Evolutionary conservation across 352 stramenopile species (phyloP).

Genomic region (Globisporangium paddicum): DNA sequence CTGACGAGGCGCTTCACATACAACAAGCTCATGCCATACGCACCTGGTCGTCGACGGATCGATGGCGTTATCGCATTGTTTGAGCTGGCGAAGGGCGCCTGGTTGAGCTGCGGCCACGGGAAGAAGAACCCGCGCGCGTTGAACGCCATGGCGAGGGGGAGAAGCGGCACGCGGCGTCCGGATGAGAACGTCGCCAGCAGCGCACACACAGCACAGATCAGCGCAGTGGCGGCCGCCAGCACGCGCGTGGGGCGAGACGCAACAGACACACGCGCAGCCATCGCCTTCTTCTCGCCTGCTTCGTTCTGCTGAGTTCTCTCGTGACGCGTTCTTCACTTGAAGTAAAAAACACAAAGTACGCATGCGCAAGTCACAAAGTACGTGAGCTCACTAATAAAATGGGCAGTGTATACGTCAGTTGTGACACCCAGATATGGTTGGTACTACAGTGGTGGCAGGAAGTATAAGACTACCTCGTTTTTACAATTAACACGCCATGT

Average conservation of each 20-base stretch:
- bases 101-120: not conserved
- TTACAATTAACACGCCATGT: no score
- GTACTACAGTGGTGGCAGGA: no score
- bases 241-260: not conserved
- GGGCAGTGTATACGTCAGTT: no score
- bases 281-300: not conserved
- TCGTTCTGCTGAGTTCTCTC: not conserved
- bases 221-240: not conserved
- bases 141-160: not conserved
- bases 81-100: not conserved
- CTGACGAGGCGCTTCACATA: no score
- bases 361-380: no score
- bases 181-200: not conserved
- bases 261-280: not conserved
- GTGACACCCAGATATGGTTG: no score
- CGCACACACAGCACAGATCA: not conserved
- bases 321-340: not conserved
- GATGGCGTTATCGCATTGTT: not conserved
- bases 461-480: no score
- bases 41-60: not conserved
- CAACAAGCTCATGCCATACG: no score
- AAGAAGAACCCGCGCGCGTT: not conserved
- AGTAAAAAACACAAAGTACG: no score
- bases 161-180: not conserved
- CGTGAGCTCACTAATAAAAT: no score